Percentiles rank a stretch among this genome's conserved stretches.
These are phyloP conservation scores for Psilocybe sp. DNA, from an alignment of 768 basidiomycete species.

Conservation along the genomic window DNA sequence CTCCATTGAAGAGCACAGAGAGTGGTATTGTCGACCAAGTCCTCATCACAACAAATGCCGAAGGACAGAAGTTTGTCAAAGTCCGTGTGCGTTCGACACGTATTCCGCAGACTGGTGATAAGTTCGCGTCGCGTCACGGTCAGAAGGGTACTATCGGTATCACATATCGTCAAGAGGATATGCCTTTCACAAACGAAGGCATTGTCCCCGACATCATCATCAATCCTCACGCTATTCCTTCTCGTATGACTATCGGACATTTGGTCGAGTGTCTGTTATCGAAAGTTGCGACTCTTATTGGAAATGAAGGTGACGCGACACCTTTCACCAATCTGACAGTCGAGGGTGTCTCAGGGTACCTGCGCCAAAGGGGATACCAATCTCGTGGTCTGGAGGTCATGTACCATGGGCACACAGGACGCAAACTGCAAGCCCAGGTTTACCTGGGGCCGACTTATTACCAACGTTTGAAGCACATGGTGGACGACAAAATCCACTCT, in stretches of 20 bases:
- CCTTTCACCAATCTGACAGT: slow-evolving; percentile 98
- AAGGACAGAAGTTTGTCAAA: slow-evolving; percentile 98
- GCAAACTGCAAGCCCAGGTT: slow-evolving; percentile 95
- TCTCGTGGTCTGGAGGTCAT: slow-evolving; percentile 96
- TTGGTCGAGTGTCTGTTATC: slow-evolving; percentile 97
- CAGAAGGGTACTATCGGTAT: slow-evolving; percentile 99
- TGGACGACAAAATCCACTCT: slow-evolving; percentile 99
- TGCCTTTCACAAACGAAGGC: slow-evolving; percentile 98
- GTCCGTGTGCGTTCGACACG: slow-evolving; percentile 94
- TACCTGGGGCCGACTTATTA: slow-evolving; percentile 99
- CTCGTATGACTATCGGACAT: slow-evolving; percentile 99
- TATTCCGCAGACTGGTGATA: slow-evolving; percentile 97
- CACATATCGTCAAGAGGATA: slow-evolving; percentile 99
- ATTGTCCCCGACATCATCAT: slow-evolving; percentile 97
- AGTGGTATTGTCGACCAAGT: slow-evolving; percentile 98
- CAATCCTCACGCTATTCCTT: slow-evolving; percentile 99
- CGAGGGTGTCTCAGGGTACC: slow-evolving; percentile 91
- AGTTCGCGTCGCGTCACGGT: slow-evolving; percentile 98
- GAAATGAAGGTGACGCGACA: slow-evolving; percentile 97
- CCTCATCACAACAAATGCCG: slow-evolving; percentile 91
- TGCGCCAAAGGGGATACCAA: slow-evolving; percentile 90
- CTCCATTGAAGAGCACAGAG: slow-evolving; percentile 96
- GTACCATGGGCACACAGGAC: slow-evolving; percentile 99
- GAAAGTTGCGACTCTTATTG: slow-evolving; percentile 94
- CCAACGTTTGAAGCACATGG: slow-evolving; percentile 99